Evolutionary conservation across 345 rosid genomes (phyloP), one percentile per base, ranked within the genome.

Genomic region (Brassica rapa): DNA sequence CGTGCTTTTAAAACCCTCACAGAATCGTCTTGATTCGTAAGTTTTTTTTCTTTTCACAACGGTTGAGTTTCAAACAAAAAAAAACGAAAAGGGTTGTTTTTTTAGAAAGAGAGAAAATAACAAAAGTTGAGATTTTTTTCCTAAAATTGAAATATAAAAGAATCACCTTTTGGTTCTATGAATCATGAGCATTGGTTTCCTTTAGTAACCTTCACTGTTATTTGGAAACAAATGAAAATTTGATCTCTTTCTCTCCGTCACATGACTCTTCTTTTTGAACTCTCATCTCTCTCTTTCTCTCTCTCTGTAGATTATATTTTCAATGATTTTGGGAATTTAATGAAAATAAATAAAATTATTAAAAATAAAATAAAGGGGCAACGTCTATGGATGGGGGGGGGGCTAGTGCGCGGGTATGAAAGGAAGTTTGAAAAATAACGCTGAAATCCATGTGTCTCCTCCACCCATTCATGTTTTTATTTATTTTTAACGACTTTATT

Each of bases 351-450:
- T 53, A 53, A 53, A 53, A 2, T 5, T 12, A 14, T 11, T 14
- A 2, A 23, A 6, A 83, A 35, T 83, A 43, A 51, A 80, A 39
- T 76, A 64, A 71, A 61, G 80, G 67, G 68, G 67, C 84, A 87
- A 87, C 88, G 87, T 87, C n/a, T 41, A 85, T 85, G 79, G 82
- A 81, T 83, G 87, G 68, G 71, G 72, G 62, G 41, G 30, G 30
- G 41, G 41, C 4, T 51, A 79, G 89, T 82, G 91, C 89, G 90
- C 93, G 96, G 91, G 87, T 81, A 77, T 86, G 91, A 83, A 70
- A 80, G 74, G 4, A 33, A 71, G 87, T 86, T 88, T 85, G 88
- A 85, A 86, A 83, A 82, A 29, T 27, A 87, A 83, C 85, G 83
- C 89, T 88, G 87, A 88, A 88, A 65, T 85, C 80, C 87, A 88